Base-by-base conservation (phyloP, 1,284 basidiomycete genomes). In the Cryptococcus sp. region DNA sequence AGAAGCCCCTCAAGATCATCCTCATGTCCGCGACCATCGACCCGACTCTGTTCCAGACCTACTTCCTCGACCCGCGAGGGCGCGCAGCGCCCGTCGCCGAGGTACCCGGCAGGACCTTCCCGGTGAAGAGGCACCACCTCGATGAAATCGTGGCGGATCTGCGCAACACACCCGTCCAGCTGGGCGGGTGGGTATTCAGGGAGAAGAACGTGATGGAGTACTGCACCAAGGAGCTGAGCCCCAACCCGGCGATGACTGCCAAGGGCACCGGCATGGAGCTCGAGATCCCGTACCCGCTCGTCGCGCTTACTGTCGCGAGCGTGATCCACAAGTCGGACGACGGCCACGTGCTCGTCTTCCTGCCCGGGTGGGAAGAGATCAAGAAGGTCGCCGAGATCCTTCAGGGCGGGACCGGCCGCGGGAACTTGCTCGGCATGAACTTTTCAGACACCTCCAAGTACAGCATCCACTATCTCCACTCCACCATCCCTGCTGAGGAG, bases 11-110 rank as follows among this genome's bases (percentile, higher is more conserved):
- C 76, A 95, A 92, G 76, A 82, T 98, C 61, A 79, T 97, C 44
- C 83, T 98, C 54, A 97, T 97, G 93, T 95, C 91, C 68, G 93
- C 94, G 2, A 97, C 94, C 36, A 91, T 97, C 73, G 89, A 97
- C 69, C 88, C 93, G 1, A 84, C 83, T 0, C 82, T 96, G 35
- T 97, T 98, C 82, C 87, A 88, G 70, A 79, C 81, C 11, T 97
- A 98, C 79, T 97, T 97, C 80, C 84, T 87, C 68, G 79, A 83
- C 36, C 62, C 77, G 0, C 64, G 60, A 21, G 85, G 86, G 20
- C 75, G 80, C 13, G 85, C 84, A 1, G 88, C 91, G 0, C 83
- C 83, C 37, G 85, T 93, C 20, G 83, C 92, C 52, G 87, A 92
- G 61, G 81, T 97, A 24, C 91, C 93, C n/a, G 94, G 94, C 47